Conservation (phyloP, 2,329 filamentous ascomycete species). For the Trichothecium roseum region DNA sequence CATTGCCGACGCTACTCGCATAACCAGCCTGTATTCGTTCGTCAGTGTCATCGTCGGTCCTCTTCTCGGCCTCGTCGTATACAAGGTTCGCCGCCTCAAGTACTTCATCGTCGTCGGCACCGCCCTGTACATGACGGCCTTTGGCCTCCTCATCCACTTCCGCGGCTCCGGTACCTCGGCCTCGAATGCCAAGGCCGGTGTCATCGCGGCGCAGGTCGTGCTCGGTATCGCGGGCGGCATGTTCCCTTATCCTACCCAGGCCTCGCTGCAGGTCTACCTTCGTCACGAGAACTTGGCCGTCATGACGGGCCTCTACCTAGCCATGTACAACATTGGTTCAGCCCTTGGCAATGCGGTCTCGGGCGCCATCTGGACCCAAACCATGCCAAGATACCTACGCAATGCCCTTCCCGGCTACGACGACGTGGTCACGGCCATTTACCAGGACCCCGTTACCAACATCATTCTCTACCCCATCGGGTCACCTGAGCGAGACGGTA, state of each 20-base stretch:
- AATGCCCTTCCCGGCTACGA: slow-evolving; percentile 24
- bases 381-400: slow-evolving; percentile 35
- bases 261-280: slow-evolving; percentile 29
- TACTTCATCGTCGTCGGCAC: slow-evolving; percentile 53
- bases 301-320: slow-evolving; percentile 52
- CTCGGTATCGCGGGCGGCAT: slow-evolving; percentile 54
- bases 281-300: slow-evolving; percentile 48
- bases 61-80: slow-evolving; percentile 45
- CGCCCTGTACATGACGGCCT: slow-evolving; percentile 51
- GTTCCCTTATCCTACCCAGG: slow-evolving; percentile 42
- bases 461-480: slow-evolving; percentile 26
- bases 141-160: slow-evolving; percentile 53
- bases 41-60: slow-evolving; percentile 47
- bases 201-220: slow-evolving; percentile 52
- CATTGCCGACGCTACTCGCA: slow-evolving; percentile 43
- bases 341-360: slow-evolving; percentile 51
- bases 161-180: slow-evolving; percentile 36
- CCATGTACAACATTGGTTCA: slow-evolving; percentile 52
- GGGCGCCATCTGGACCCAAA: slow-evolving; percentile 52
- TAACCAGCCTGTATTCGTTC: slow-evolving; percentile 48
- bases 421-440: slow-evolving; percentile 20
- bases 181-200: slow-evolving; percentile 35
- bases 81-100: slow-evolving; percentile 48
- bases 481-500: slow-evolving; percentile 28
- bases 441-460: slow-evolving; percentile 25